A percentile compares a stretch with the other conserved stretches of the same genome.
Evolutionary conservation across 164 flowering plant species (phyloP).

Genomic region (Hamamelis virginiana): DNA sequence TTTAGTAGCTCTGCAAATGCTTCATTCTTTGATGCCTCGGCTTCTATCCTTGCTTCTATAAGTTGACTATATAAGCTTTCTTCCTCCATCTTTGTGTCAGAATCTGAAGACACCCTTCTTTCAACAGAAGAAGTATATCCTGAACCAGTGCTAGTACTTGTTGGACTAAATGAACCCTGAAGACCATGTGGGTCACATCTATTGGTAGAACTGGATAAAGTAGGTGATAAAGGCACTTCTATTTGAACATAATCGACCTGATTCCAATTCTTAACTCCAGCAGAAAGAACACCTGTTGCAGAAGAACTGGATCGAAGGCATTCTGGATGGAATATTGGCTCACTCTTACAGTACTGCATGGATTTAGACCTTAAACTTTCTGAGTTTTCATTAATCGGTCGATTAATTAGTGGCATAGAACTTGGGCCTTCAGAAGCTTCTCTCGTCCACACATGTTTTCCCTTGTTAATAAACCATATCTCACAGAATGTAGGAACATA

Average conservation of each 20-base stretch:
- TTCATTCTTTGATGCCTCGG: conserved; percentile 41
- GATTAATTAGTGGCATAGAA: conserved; percentile 14
- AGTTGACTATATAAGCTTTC: conserved; percentile 32
- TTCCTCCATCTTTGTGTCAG: conserved; percentile 37
- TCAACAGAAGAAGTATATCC: conserved; percentile 27
- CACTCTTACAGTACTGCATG: conserved; percentile 17
- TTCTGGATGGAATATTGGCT: conserved; percentile 11
- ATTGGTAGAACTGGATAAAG: conserved; percentile 16
- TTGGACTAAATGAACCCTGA: conserved; percentile 19
- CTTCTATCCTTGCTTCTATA: conserved; percentile 39
- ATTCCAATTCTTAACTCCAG: conserved; percentile 14
- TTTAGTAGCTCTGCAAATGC: conserved; percentile 45
- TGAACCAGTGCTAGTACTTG: conserved; percentile 23
- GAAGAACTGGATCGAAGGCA: conserved; percentile 28
- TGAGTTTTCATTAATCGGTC: conserved; percentile 15
- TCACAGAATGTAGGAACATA: conserved; percentile 71
- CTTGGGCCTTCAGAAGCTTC: conserved; percentile 50
- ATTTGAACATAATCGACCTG: conserved; percentile 11
- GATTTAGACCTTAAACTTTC: conserved; percentile 27
- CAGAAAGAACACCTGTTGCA: conserved; percentile 9
- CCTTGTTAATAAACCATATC: conserved; percentile 76
- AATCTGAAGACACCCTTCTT: conserved; percentile 28
- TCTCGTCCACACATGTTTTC: conserved; percentile 66
- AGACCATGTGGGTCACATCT: conserved; percentile 2
- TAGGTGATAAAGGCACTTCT: conserved; percentile 15